Evolutionary conservation across 495 filamentous ascomycete genomes (phyloP).

Genomic region (Pseudomonodictys pantanalensis): DNA sequence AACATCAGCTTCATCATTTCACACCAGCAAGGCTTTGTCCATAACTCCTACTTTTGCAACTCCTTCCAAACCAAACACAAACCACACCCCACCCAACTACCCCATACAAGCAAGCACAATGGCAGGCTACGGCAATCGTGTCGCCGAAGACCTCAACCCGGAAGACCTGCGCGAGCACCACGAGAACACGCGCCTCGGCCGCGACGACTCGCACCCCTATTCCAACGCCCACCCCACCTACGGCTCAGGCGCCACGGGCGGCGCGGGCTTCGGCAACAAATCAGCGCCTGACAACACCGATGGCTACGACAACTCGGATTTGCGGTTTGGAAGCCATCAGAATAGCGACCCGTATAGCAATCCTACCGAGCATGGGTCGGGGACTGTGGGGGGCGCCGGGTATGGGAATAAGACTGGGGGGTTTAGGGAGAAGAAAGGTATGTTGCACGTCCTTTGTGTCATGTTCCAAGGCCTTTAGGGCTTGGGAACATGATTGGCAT

Average conservation of each 20-base stretch:
- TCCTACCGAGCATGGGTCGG: constrained; percentile 36
- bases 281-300: neutral
- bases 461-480: neutral
- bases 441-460: neutral
- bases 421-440: constrained; percentile 22
- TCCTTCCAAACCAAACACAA: neutral
- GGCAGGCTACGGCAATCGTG: constrained; percentile 26
- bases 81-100: neutral
- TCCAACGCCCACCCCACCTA: constrained; percentile 9
- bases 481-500: neutral
- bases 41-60: no score
- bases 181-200: constrained; percentile 9
- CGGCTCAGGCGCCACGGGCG: constrained; percentile 27
- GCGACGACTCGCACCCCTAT: constrained; percentile 6
- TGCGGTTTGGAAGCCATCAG: constrained; percentile 23
- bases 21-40: no score
- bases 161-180: constrained; percentile 15
- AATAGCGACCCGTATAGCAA: constrained; percentile 25
- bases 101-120: no score
- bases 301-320: constrained; percentile 18
- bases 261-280: constrained; percentile 35
- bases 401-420: constrained; percentile 42
- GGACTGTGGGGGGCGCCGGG: constrained; percentile 33
- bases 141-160: neutral
- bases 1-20: no score